phyloP scores from a whole-genome alignment of 2,329 filamentous ascomycete species.

The Ceratocystis lukuohia region DNA sequence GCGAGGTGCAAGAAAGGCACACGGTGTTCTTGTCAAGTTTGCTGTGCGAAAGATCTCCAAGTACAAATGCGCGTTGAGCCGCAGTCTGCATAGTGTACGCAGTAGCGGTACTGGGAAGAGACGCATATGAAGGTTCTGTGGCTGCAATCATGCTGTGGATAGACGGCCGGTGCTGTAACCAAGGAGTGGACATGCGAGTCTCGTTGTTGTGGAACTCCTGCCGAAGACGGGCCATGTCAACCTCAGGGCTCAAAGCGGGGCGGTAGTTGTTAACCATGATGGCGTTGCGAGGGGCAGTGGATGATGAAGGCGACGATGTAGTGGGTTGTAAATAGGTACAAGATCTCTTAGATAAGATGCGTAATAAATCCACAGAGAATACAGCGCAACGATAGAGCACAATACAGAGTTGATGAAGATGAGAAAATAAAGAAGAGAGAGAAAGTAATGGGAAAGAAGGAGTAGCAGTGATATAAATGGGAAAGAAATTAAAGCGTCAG shows the following conservation, averaged over 20 bases:
- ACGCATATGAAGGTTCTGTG: background rate
- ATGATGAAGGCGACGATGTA: background rate
- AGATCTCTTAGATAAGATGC: background rate
- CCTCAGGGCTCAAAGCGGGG: background rate
- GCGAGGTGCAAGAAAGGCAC: constrained; percentile 21
- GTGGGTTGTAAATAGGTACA: background rate
- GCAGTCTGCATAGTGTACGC: background rate
- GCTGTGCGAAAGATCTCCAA: constrained; percentile 15
- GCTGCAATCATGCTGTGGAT: constrained; percentile 20
- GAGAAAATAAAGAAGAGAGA: background rate
- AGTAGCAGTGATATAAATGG: background rate
- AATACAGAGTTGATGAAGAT: background rate
- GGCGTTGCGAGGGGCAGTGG: background rate
- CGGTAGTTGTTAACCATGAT: constrained; percentile 11
- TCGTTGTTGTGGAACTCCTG: background rate
- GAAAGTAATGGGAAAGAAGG: background rate
- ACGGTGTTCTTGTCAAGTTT: constrained; percentile 13
- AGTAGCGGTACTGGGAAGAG: background rate
- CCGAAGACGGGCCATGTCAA: background rate
- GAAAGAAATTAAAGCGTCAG: background rate
- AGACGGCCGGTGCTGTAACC: constrained; percentile 11
- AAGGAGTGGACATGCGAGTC: background rate
- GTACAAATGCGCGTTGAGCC: constrained; percentile 17
- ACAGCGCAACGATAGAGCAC: background rate
- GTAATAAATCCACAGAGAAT: background rate